phyloP scores from a whole-genome alignment of 169 alveolate genomes.

The Plasmodium blacklocki region DNA sequence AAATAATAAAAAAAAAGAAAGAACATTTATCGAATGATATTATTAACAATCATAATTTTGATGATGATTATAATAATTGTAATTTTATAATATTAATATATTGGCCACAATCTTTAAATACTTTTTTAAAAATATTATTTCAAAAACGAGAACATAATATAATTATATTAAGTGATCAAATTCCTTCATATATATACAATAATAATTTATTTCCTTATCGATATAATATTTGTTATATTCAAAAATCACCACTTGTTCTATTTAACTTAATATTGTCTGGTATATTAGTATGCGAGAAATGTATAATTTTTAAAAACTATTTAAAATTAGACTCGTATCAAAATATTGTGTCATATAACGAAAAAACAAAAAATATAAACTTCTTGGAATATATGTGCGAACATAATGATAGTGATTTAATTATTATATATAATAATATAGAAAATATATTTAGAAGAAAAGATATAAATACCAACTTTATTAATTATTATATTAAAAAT shows the following conservation, averaged over 20 bases:
- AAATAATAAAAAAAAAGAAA: background rate
- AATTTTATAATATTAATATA: slow-evolving; percentile 39
- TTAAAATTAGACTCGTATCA: slow-evolving; percentile 65
- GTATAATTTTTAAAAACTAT: slow-evolving; percentile 71
- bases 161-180: slow-evolving; percentile 63
- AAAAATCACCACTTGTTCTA: slow-evolving; percentile 48
- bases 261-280: slow-evolving; percentile 59
- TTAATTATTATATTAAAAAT: slow-evolving; percentile 11
- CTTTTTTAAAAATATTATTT: slow-evolving; percentile 47
- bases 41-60: too few species aligned
- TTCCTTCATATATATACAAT: slow-evolving; percentile 68
- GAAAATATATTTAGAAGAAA: slow-evolving; percentile 59
- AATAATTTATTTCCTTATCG: slow-evolving; percentile 38
- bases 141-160: slow-evolving; percentile 40
- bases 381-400: slow-evolving; percentile 72
- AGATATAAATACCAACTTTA: slow-evolving; percentile 17
- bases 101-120: slow-evolving; percentile 70
- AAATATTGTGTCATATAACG: slow-evolving; percentile 61
- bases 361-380: slow-evolving; percentile 35
- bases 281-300: slow-evolving; percentile 46
- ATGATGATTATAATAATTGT: background rate
- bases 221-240: slow-evolving; percentile 72
- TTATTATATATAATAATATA: slow-evolving; percentile 64
- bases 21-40: background rate
- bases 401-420: slow-evolving; percentile 49